These are phyloP conservation scores for Oemleria cerasiformis DNA, from an alignment of 306 rosid species.

Conservation along the genomic window DNA sequence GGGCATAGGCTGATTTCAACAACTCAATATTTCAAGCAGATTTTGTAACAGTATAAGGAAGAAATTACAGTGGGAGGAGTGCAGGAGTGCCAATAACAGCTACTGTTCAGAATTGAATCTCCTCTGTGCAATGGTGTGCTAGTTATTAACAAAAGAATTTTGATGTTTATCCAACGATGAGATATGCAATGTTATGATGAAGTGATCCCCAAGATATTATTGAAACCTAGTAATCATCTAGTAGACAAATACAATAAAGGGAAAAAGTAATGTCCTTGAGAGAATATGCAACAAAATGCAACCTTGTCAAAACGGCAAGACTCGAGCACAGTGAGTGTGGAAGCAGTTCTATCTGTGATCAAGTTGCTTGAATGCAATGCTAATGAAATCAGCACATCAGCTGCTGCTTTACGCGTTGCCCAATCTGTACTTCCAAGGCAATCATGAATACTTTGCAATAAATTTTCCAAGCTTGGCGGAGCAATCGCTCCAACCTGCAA, in stretches of 20 bases:
- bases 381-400: constrained; percentile 68
- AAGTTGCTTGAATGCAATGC: constrained; percentile 79
- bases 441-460: constrained; percentile 71
- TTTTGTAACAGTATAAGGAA: neutral
- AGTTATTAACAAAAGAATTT: neutral
- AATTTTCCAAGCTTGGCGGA: constrained; percentile 75
- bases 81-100: neutral
- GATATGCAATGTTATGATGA: neutral
- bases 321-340: constrained; percentile 69
- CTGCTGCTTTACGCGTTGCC: constrained; percentile 99
- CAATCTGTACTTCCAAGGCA: constrained; percentile 82
- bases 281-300: constrained; percentile 24
- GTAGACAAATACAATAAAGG: neutral
- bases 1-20: neutral
- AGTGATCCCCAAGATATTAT: neutral
- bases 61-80: no score
- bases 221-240: neutral
- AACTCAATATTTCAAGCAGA: neutral
- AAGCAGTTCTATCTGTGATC: constrained; percentile 50
- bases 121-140: neutral
- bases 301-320: constrained; percentile 96
- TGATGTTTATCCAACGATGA: neutral
- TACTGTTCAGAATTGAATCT: neutral
- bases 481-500: constrained; percentile 86
- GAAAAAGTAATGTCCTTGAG: neutral